Conservation (phyloP, 1,139 yeast species). For the Petasospora fabianii region DNA sequence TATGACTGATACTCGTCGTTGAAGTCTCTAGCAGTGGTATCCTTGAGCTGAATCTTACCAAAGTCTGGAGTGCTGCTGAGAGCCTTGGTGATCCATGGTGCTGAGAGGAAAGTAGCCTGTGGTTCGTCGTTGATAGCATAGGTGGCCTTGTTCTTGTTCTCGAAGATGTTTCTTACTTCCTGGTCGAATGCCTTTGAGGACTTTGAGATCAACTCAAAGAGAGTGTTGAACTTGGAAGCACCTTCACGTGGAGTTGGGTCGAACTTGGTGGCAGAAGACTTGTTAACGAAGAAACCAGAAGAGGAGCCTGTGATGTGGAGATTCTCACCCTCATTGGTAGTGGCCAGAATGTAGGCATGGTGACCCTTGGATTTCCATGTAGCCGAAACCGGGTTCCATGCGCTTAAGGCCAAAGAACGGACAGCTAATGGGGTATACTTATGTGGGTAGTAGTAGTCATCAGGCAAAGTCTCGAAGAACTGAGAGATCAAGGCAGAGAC, state of each 20-base stretch:
- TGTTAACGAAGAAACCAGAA: slow-evolving; percentile 76
- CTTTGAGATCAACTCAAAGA: slow-evolving; percentile 31
- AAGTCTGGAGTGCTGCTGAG: slow-evolving; percentile 46
- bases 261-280: slow-evolving; percentile 61
- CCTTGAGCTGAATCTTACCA: slow-evolving; percentile 60
- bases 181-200: slow-evolving; percentile 35
- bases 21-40: slow-evolving; percentile 69
- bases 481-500: slow-evolving; percentile 23
- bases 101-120: slow-evolving; percentile 52
- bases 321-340: slow-evolving; percentile 78
- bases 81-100: slow-evolving; percentile 63
- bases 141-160: slow-evolving; percentile 42
- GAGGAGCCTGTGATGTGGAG: slow-evolving; percentile 74
- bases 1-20: slow-evolving; percentile 86
- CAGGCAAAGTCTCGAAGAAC: slow-evolving; percentile 23
- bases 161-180: slow-evolving; percentile 37
- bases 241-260: slow-evolving; percentile 54
- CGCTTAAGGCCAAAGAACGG: slow-evolving; percentile 63
- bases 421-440: slow-evolving; percentile 32
- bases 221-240: slow-evolving; percentile 25
- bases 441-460: slow-evolving; percentile 27
- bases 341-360: slow-evolving; percentile 67
- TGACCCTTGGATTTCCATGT: slow-evolving; percentile 65
- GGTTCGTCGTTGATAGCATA: slow-evolving; percentile 60
- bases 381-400: slow-evolving; percentile 85